Evolutionary conservation across 768 basidiomycete genomes (phyloP).

Genomic region (Chlorophyllum brunneum): DNA sequence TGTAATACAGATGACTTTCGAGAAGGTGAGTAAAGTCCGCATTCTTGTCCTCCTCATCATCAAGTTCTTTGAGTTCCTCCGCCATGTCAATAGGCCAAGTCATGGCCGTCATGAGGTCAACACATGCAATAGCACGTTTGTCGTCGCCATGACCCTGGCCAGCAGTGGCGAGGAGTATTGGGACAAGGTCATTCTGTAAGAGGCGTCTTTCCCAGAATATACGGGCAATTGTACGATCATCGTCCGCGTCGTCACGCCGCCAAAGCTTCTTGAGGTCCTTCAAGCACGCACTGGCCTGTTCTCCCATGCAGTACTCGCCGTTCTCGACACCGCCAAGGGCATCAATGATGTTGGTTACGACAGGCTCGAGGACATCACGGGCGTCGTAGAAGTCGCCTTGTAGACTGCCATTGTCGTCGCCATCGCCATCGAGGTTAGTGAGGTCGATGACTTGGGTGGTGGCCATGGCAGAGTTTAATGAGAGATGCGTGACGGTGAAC

Average conservation of each 20-base stretch:
- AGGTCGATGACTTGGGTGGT: constrained; percentile 32
- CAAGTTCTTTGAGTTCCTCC: constrained; percentile 89
- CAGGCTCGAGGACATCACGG: constrained; percentile 58
- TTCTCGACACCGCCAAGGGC: constrained; percentile 77
- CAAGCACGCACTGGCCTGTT: constrained; percentile 79
- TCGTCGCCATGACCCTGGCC: constrained; percentile 77
- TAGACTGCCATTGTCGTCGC: constrained; percentile 24
- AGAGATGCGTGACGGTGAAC: constrained; percentile 9
- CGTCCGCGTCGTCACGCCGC: constrained; percentile 95
- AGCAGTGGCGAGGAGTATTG: constrained; percentile 78
- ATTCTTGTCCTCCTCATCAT: constrained; percentile 73
- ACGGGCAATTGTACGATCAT: constrained; percentile 92
- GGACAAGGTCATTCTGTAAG: constrained; percentile 81
- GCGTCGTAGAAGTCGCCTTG: constrained; percentile 29
- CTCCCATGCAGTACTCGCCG: constrained; percentile 69
- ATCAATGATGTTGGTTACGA: constrained; percentile 72
- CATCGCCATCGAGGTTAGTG: constrained; percentile 13
- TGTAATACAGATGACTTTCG: constrained; percentile 84
- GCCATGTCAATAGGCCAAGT: constrained; percentile 99
- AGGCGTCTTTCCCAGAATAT: constrained; percentile 89
- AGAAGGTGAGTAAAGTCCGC: constrained; percentile 88
- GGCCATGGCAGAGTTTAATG: constrained; percentile 10
- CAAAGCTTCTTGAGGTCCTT: constrained; percentile 95
- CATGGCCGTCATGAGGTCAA: constrained; percentile 93
- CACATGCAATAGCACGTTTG: constrained; percentile 76